Evolutionary conservation across 108 stramenopile species (phyloP).

Genomic region (Skeletonema grethae): DNA sequence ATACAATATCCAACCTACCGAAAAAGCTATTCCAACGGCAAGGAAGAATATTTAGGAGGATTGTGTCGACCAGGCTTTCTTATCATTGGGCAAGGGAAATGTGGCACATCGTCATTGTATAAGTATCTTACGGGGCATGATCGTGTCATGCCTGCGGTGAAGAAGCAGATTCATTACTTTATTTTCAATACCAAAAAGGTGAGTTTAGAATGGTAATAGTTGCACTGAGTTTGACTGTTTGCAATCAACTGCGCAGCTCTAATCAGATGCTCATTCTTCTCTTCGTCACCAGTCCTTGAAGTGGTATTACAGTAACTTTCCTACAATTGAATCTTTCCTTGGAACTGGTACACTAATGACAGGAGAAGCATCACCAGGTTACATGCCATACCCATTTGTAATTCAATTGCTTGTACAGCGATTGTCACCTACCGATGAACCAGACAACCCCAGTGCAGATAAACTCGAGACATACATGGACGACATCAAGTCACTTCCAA

Average conservation of each 20-base stretch:
- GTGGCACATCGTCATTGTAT: slow-evolving; percentile 74
- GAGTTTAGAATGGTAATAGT: slow-evolving; percentile 13
- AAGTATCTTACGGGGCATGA: slow-evolving; percentile 85
- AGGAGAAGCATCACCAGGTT: slow-evolving; percentile 87
- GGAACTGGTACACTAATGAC: slow-evolving; percentile 79
- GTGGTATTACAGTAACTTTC: slow-evolving; percentile 85
- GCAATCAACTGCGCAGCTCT: background rate
- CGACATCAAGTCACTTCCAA: slow-evolving; percentile 28
- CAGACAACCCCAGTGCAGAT: background rate
- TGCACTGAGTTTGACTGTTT: background rate
- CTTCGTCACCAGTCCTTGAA: slow-evolving; percentile 22
- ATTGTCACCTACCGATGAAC: slow-evolving; percentile 3
- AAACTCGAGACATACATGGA: slow-evolving; percentile 28
- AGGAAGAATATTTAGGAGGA: slow-evolving; percentile 37
- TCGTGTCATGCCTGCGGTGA: slow-evolving; percentile 69
- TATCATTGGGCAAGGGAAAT: slow-evolving; percentile 88
- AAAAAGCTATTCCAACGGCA: slow-evolving; percentile 6
- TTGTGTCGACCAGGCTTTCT: slow-evolving; percentile 84
- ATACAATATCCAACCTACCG: slow-evolving; percentile 14
- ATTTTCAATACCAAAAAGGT: slow-evolving; percentile 11
- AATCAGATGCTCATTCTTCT: background rate
- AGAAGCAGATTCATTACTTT: slow-evolving; percentile 90
- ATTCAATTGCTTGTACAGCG: slow-evolving; percentile 29
- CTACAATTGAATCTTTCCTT: slow-evolving; percentile 64
- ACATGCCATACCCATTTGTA: slow-evolving; percentile 56